Evolutionary conservation across 768 basidiomycete genomes (phyloP).

Genomic region (Pleurotus sapidus): DNA sequence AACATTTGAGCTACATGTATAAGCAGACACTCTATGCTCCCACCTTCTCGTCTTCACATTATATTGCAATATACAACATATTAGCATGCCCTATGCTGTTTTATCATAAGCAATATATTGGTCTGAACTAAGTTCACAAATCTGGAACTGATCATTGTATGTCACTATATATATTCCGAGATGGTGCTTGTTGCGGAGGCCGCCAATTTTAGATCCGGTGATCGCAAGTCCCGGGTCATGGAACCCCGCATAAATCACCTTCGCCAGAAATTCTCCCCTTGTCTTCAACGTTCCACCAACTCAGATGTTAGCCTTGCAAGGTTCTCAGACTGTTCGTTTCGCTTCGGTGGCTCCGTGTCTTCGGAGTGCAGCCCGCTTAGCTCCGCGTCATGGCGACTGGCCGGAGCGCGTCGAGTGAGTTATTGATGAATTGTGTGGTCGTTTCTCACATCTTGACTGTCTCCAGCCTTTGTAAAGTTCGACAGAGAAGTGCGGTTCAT

Average conservation of each 20-base stretch:
- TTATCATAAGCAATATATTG: background rate
- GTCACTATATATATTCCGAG: too few species aligned
- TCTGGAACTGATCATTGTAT: background rate
- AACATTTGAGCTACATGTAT: slow-evolving; percentile 51
- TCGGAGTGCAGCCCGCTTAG: background rate
- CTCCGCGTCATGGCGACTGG: background rate
- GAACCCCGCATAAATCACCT: background rate
- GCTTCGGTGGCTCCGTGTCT: background rate
- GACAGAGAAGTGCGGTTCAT: slow-evolving; percentile 11
- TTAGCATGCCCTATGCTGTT: slow-evolving; percentile 7
- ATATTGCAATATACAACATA: slow-evolving; percentile 8
- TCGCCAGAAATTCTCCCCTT: background rate
- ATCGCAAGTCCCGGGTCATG: background rate
- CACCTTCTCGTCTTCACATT: background rate
- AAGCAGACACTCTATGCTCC: slow-evolving; percentile 1
- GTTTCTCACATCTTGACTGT: background rate
- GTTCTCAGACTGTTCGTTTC: slow-evolving; percentile 2
- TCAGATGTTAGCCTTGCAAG: background rate
- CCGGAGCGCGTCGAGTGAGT: background rate
- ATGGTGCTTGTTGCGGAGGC: too few species aligned
- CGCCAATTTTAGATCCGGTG: background rate
- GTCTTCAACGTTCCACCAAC: background rate
- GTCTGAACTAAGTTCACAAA: background rate
- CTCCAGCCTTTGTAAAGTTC: slow-evolving; percentile 7
- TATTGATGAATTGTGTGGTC: too few species aligned